These are phyloP conservation scores for Paramarasmius palmivorus DNA, from an alignment of 1,284 basidiomycete species.

Conservation along the genomic window DNA sequence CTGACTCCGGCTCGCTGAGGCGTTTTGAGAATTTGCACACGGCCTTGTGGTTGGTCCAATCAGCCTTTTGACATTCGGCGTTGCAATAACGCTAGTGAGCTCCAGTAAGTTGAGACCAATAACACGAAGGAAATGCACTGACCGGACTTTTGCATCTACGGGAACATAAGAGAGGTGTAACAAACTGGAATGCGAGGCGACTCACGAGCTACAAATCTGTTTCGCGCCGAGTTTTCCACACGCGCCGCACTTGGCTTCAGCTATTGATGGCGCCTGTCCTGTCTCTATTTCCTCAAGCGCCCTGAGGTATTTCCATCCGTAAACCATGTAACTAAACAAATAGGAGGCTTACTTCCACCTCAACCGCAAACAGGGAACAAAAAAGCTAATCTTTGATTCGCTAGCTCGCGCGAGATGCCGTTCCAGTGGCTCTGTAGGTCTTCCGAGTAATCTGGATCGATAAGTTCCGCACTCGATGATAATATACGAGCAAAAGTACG, in stretches of 20 bases:
- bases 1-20: neutral
- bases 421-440: conserved; percentile 25
- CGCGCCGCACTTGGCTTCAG: conserved; percentile 10
- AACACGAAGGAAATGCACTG: no score
- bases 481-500: conserved; percentile 22
- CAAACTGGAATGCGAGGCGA: neutral
- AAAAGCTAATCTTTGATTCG: conserved; percentile 21
- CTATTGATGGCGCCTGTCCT: conserved; percentile 9
- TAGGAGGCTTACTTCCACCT: conserved; percentile 17
- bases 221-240: conserved; percentile 17
- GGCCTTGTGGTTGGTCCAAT: conserved; percentile 20
- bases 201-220: conserved; percentile 12
- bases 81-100: conserved; percentile 18
- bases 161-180: no score
- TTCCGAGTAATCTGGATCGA: conserved; percentile 17
- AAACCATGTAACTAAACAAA: no score
- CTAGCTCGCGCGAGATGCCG: conserved; percentile 13
- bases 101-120: neutral
- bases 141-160: no score
- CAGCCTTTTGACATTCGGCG: conserved; percentile 17
- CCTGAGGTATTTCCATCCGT: no score
- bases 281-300: conserved; percentile 22
- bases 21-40: conserved; percentile 14
- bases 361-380: conserved; percentile 21
- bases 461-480: conserved; percentile 19